Base-by-base conservation (phyloP, 2,329 filamentous ascomycete genomes). In the Pseudocercospora cruenta region DNA sequence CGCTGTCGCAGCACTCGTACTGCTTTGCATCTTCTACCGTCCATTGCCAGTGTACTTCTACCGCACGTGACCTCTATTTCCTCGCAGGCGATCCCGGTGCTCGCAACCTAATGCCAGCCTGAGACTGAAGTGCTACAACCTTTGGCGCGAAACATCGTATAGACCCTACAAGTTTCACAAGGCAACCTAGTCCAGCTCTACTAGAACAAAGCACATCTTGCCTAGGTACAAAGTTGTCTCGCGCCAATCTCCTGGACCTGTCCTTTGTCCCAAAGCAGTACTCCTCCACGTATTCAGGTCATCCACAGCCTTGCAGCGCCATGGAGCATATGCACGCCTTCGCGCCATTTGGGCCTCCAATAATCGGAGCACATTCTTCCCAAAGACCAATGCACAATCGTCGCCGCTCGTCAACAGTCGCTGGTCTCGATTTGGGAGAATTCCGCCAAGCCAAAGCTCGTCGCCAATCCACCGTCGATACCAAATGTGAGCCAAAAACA, bases 381-480 rank as follows among this genome's bases (percentile, higher is more conserved):
- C 58, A 49, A 58, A 8, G 10, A 14, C 22, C 47, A 47, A 22
- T 58, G 16, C 22, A 31, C 53, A 47, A 63, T 24, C 58, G 49
- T 8, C 58, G 63, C 24, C 58, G 63, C 8, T 61, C 39, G 1
- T 62, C 63, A 16, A 39, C 36, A 22, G 57, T 47, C 12, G 63
- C 63, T 26, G 57, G 57, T 21, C 57, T 45, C 9, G 57, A 59
- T 3, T 19, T 45, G 1, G 31, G 45, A 39, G 19, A 45, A 16
- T 45, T 59, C 3, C 33, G 57, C 16, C 14, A n/a, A 9, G 8
- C 21, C 60, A 62, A 62, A 43, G 21, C 53, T 24, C 59, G 64
- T 7, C 60, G 59, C n/a, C 58, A 53, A 9, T 62, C 43, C 39
- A 31, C 21, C 14, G 36, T n/a, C 21, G 9, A 22, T 7, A n/a